These are phyloP conservation scores for Boletus patriciae DNA, from an alignment of 768 basidiomycete genomes.

Conservation along the genomic window DNA sequence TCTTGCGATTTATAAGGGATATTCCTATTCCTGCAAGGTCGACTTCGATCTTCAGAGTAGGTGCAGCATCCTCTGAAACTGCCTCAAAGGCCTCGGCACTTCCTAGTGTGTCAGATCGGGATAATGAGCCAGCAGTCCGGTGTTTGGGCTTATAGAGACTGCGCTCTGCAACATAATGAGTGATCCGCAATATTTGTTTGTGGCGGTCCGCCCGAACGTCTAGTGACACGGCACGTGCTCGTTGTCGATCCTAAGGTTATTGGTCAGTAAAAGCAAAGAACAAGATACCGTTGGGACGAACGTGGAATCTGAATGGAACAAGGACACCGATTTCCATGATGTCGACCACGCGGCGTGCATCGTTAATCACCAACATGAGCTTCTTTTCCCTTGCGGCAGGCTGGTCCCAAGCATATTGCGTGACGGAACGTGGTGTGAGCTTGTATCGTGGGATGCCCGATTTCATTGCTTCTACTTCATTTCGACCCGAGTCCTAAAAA, in stretches of 20 bases:
- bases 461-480: constrained; percentile 40
- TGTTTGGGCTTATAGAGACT: constrained; percentile 85
- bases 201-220: constrained; percentile 90
- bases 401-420: constrained; percentile 90
- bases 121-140: constrained; percentile 43
- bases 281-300: constrained; percentile 34
- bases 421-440: constrained; percentile 52
- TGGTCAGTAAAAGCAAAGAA: constrained; percentile 1
- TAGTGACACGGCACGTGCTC: constrained; percentile 71
- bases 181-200: constrained; percentile 82
- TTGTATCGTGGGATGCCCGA: constrained; percentile 47
- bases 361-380: constrained; percentile 62
- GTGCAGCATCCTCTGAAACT: constrained; percentile 67
- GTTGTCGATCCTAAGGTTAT: constrained; percentile 48
- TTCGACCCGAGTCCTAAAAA: constrained; percentile 45
- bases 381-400: constrained; percentile 84
- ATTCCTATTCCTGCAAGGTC: constrained; percentile 90
- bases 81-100: constrained; percentile 82
- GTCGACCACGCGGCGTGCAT: constrained; percentile 68
- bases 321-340: constrained; percentile 95
- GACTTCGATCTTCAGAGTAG: constrained; percentile 65
- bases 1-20: constrained; percentile 83
- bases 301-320: constrained; percentile 83
- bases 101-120: constrained; percentile 68
- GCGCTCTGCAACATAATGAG: constrained; percentile 78